These are phyloP conservation scores for Thalia dealbata DNA, from an alignment of 176 grass and related monocot genomes.

Conservation along the genomic window DNA sequence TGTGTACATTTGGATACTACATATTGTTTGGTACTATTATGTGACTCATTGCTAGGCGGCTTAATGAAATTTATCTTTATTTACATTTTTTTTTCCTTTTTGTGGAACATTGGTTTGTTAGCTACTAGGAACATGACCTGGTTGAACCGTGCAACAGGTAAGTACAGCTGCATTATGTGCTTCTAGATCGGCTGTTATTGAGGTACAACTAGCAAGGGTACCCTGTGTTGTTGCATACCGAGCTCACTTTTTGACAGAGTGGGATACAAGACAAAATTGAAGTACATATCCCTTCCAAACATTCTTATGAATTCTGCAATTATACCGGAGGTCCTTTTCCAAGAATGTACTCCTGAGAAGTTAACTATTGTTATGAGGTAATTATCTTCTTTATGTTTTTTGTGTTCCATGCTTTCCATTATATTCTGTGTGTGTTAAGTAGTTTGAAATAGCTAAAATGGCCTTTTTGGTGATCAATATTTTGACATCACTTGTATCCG, in stretches of 20 bases:
- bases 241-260: slow-evolving; percentile 87
- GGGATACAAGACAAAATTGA: slow-evolving; percentile 54
- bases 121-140: background rate
- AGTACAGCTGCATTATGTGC: slow-evolving; percentile 87
- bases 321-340: slow-evolving; percentile 86
- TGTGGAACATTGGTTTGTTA: background rate
- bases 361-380: slow-evolving; percentile 54
- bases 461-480: too few species aligned
- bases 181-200: slow-evolving; percentile 89
- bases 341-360: slow-evolving; percentile 46
- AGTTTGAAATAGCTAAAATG: background rate
- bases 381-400: slow-evolving; percentile 22
- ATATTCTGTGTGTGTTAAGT: background rate
- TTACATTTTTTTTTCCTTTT: background rate
- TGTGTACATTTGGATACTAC: background rate
- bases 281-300: slow-evolving; percentile 86
- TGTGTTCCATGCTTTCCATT: background rate
- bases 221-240: slow-evolving; percentile 78
- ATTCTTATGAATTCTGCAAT: slow-evolving; percentile 67
- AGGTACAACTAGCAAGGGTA: slow-evolving; percentile 61
- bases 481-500: too few species aligned
- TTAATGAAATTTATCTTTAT: background rate
- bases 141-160: slow-evolving; percentile 47
- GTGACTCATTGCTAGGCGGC: background rate
- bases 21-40: background rate